Evolutionary conservation across 2,329 filamentous ascomycete species (phyloP).

Genomic region (Cytospora piceicola): DNA sequence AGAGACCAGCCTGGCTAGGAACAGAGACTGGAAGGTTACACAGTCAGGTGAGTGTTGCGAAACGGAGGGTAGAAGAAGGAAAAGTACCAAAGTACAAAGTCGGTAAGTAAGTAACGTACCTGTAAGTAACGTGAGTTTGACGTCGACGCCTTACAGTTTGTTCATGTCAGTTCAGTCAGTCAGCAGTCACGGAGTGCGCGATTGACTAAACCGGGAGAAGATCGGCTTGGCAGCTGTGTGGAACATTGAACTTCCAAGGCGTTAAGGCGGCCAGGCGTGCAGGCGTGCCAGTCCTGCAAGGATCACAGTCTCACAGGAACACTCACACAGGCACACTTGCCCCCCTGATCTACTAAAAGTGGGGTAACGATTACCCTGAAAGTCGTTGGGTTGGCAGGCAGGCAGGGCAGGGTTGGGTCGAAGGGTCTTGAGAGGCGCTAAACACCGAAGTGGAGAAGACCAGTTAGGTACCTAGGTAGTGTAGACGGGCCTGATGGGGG

Average conservation of each 20-base stretch:
- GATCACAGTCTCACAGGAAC: not conserved
- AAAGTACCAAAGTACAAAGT: too few species aligned
- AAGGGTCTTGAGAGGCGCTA: constrained; percentile 7
- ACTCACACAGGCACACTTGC: not conserved
- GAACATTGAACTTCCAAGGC: not conserved
- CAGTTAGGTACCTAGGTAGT: too few species aligned
- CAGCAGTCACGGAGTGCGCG: not conserved
- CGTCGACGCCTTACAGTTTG: not conserved
- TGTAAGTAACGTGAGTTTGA: constrained; percentile 1
- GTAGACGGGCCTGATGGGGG: too few species aligned
- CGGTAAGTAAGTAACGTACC: not conserved
- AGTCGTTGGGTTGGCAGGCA: not conserved
- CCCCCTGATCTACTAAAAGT: constrained; percentile 3
- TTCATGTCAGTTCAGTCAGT: too few species aligned
- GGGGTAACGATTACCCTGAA: not conserved
- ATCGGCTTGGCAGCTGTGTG: not conserved
- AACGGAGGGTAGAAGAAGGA: not conserved
- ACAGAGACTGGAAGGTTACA: not conserved
- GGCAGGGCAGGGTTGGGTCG: not conserved
- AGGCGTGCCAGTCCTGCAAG: too few species aligned
- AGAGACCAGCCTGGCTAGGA: not conserved
- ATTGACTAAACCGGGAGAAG: not conserved
- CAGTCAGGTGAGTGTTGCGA: not conserved
- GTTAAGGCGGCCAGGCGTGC: too few species aligned
- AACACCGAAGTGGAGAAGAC: not conserved